Percentiles rank a stretch among this genome's conserved stretches.
These are phyloP conservation scores for Pseudovirgaria hyperparasitica DNA, from an alignment of 2,329 filamentous ascomycete genomes.

Conservation along the genomic window DNA sequence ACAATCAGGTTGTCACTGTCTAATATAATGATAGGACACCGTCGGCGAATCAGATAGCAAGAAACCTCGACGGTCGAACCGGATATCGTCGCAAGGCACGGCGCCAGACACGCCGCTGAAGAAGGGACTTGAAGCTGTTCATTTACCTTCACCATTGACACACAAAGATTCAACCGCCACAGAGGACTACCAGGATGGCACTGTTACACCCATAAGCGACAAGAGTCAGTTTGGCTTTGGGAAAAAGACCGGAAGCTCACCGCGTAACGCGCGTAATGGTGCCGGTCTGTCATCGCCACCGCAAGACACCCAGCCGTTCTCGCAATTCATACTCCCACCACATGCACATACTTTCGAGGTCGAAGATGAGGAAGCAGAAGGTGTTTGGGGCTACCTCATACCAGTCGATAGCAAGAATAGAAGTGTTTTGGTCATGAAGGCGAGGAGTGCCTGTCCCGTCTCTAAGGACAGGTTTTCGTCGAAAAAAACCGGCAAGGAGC, in stretches of 20 bases:
- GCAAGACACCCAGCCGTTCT: slow-evolving; percentile 65
- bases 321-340: slow-evolving; percentile 67
- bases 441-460: slow-evolving; percentile 55
- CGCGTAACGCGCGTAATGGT: slow-evolving; percentile 10
- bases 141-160: slow-evolving; percentile 73
- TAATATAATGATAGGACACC: too few relatives aligned
- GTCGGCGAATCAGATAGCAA: slow-evolving; percentile 66
- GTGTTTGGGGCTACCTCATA: slow-evolving; percentile 91
- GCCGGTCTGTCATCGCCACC: slow-evolving; percentile 49
- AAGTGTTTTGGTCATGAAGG: slow-evolving; percentile 61
- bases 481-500: slow-evolving; percentile 29
- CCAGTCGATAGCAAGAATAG: slow-evolving; percentile 62
- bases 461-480: too few relatives aligned
- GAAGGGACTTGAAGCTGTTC: slow-evolving; percentile 37
- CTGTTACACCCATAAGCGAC: slow-evolving; percentile 51
- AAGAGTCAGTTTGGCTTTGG: slow-evolving; percentile 31
- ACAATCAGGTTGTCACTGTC: too few relatives aligned
- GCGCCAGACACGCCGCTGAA: slow-evolving; percentile 37
- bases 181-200: slow-evolving; percentile 52
- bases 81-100: slow-evolving; percentile 45
- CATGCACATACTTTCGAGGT: slow-evolving; percentile 66
- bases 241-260: slow-evolving; percentile 3
- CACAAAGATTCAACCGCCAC: slow-evolving; percentile 51
- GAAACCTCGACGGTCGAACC: slow-evolving; percentile 70
- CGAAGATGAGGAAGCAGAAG: slow-evolving; percentile 69